Evolutionary conservation across 106 monocot species (phyloP).

Genomic region (Ottelia alismoides): DNA sequence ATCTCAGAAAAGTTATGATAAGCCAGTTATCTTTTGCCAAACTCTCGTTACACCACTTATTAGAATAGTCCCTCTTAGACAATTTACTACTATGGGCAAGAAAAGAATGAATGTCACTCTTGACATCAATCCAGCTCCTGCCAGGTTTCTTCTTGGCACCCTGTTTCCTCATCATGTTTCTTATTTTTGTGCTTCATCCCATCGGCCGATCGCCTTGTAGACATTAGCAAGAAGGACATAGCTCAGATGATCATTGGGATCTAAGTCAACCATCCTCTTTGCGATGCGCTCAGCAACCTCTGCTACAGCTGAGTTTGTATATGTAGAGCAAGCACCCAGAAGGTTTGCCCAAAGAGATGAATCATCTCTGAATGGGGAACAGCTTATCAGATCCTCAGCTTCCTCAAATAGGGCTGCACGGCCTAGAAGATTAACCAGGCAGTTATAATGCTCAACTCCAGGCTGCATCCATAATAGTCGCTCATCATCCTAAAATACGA

Average conservation of each 20-base stretch:
- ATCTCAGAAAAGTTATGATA: too few species aligned
- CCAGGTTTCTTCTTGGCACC: constrained; percentile 53
- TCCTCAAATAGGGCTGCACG: constrained; percentile 68
- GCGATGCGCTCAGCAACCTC: constrained; percentile 76
- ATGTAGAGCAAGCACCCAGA: constrained; percentile 62
- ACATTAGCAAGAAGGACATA: constrained; percentile 84
- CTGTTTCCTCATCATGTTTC: constrained; percentile 52
- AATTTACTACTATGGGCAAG: too few species aligned
- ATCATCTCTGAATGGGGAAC: constrained; percentile 33
- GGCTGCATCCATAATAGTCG: constrained; percentile 38
- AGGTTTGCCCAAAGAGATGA: constrained; percentile 68
- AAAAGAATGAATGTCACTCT: constrained; percentile 3
- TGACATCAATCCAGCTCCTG: constrained; percentile 69
- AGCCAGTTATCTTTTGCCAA: too few species aligned
- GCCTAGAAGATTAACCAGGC: constrained; percentile 81
- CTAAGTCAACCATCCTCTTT: constrained; percentile 73
- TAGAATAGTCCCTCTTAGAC: too few species aligned
- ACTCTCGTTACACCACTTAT: too few species aligned
- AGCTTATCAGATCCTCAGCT: constrained; percentile 64
- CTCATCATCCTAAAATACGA: constrained; percentile 48
- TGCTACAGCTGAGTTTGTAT: constrained; percentile 40
- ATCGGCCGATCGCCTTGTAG: constrained; percentile 51
- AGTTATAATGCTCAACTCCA: constrained; percentile 79
- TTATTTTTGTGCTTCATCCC: constrained; percentile 56
- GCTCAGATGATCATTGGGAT: constrained; percentile 70